A percentile compares a stretch with the other conserved stretches of the same genome.
Conservation (phyloP, 108 stramenopile genomes). For the Hondaea fermentalgiana region DNA sequence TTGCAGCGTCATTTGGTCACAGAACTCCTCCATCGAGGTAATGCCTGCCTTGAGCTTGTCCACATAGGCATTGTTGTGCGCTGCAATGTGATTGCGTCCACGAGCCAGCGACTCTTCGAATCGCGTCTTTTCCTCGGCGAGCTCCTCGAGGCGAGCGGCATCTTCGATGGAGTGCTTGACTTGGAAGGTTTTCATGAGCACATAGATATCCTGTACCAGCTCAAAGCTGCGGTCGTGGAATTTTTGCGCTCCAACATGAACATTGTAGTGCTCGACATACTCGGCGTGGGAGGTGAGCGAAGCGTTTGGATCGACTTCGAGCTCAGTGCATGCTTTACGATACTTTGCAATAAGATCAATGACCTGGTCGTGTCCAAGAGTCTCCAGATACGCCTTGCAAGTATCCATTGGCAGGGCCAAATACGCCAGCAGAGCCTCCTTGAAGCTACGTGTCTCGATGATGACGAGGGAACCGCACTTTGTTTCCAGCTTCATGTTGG, state of each 20-base stretch:
- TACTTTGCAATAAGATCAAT: neutral
- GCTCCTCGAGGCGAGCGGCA: neutral
- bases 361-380: neutral
- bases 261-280: neutral
- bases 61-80: constrained; percentile 2
- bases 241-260: neutral
- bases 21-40: constrained; percentile 12
- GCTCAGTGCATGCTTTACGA: neutral
- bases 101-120: neutral
- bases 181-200: neutral
- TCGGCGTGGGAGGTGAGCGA: neutral
- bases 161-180: neutral
- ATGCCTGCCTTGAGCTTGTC: constrained; percentile 2
- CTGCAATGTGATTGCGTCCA: neutral
- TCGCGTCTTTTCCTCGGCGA: neutral
- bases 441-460: neutral
- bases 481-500: constrained; percentile 15
- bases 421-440: neutral
- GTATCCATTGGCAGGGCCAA: neutral
- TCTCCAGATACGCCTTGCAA: neutral
- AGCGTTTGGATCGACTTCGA: constrained; percentile 1
- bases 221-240: constrained; percentile 3
- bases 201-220: neutral
- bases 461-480: neutral
- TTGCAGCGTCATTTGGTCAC: neutral